Base-by-base conservation (phyloP, 768 basidiomycete species). In the Hebeloma cylindrosporum region DNA sequence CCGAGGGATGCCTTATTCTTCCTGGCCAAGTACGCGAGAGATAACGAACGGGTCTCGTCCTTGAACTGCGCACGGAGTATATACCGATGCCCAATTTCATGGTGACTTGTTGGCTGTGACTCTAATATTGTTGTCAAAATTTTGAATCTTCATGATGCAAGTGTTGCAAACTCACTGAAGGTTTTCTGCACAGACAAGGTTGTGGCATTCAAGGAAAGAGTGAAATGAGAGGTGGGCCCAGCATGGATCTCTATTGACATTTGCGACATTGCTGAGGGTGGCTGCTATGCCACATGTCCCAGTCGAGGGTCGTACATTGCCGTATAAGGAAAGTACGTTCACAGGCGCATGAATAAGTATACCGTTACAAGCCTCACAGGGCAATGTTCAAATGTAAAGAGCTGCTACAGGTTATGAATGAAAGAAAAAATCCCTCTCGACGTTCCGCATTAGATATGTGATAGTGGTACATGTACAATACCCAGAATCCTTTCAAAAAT, bases 31-130 rank as follows among this genome's bases (percentile, higher is more conserved):
- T 79, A 80, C 11, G 78, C 71, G 6, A 87, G 62, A 32, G 78
- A 64, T 7, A 86, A 54, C 7, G 52, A 47, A 7, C 57, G 58
- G 20, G 48, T 54, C 18, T 64, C 60, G 7, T 63, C 56, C 38
- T 64, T 56, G 21, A 74, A 60, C 23, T 62, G 68, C 1, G 79
- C 81, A 43, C 70, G 71, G 14, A 92, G 59, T 39, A 92, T 74
- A 50, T 84, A 73, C 23, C 70, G 69, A 30, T 63, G 62, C 0
- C 60, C 54, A 21, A 71, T 56, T 22, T 59, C 75, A 66, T 39
- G 73, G 53, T 29, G 69, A 57, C n/a, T 42, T 20, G 37, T 30
- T 31, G 46, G 29, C 40, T 46, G 37, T 11, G 41, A 42, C 29
- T 43, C 46, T 41, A 28, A 26, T 16, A 27, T 17, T 14, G 3